Conservation (phyloP, 176 grass and related monocot genomes). For the bread wheat (Triticum aestivum) region IWGSC_CS_RefSeq_v2.1 NC_057806.1:131831057-131831556, state of each 20-base stretch:
- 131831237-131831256: slow-evolving; percentile 84
- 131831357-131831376: slow-evolving; percentile 17
- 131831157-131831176: slow-evolving; percentile 42
- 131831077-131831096: slow-evolving; percentile 79
- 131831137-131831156: slow-evolving; percentile 93
- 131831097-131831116: slow-evolving; percentile 93
- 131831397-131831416: slow-evolving; percentile 85
- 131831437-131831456: slow-evolving; percentile 98
- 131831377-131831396: slow-evolving; percentile 33
- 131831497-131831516: slow-evolving; percentile 6
- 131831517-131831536: slow-evolving; percentile 5
- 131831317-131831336: slow-evolving; percentile 77
- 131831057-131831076: slow-evolving; percentile 57
- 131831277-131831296: slow-evolving; percentile 95
- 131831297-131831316: slow-evolving; percentile 87
- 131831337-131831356: slow-evolving; percentile 30
- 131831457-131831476: slow-evolving; percentile 99
- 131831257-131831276: slow-evolving; percentile 99
- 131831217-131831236: background rate
- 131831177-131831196: background rate
- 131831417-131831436: slow-evolving; percentile 95
- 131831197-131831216: slow-evolving; percentile 17
- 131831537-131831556: background rate
- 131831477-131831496: slow-evolving; percentile 16
- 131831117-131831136: slow-evolving; percentile 87